phyloP scores from a whole-genome alignment of 352 stramenopile species.

The Globisporangium alternatum region DNA sequence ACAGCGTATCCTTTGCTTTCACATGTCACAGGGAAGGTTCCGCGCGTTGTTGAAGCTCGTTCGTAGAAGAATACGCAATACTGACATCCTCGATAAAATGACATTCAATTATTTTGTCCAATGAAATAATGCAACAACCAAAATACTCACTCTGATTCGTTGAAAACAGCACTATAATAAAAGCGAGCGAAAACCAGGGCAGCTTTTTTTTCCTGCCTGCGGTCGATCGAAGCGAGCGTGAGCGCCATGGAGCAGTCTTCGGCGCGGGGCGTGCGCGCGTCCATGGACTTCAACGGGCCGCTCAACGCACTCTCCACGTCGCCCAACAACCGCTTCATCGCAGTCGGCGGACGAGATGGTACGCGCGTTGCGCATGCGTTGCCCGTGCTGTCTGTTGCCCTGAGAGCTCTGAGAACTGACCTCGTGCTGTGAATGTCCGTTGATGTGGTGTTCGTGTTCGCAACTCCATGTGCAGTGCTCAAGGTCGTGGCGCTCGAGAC shows the following conservation, averaged over 20 bases:
- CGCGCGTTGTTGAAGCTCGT: too few relatives aligned
- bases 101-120: slow-evolving; percentile 1
- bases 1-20: not conserved
- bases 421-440: too few relatives aligned
- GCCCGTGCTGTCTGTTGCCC: not conserved
- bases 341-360: slow-evolving; percentile 84
- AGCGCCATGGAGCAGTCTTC: slow-evolving; percentile 32
- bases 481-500: slow-evolving; percentile 82
- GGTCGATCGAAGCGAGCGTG: not conserved
- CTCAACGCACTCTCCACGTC: slow-evolving; percentile 84
- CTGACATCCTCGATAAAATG: slow-evolving; percentile 6
- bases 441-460: too few relatives aligned
- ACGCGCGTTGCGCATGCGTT: not conserved
- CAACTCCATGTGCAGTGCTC: slow-evolving; percentile 40
- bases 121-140: not conserved
- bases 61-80: not conserved
- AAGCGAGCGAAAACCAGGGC: too few relatives aligned
- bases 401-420: not conserved
- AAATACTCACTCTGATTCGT: not conserved
- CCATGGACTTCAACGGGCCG: slow-evolving; percentile 84
- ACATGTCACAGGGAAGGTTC: slow-evolving; percentile 11
- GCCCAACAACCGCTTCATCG: slow-evolving; percentile 77
- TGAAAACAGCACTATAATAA: slow-evolving; percentile 12
- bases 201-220: not conserved
- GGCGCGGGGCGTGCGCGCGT: slow-evolving; percentile 69